These are phyloP conservation scores for Limtongia smithiae DNA, from an alignment of 805 yeast genomes.

Conservation along the genomic window DNA sequence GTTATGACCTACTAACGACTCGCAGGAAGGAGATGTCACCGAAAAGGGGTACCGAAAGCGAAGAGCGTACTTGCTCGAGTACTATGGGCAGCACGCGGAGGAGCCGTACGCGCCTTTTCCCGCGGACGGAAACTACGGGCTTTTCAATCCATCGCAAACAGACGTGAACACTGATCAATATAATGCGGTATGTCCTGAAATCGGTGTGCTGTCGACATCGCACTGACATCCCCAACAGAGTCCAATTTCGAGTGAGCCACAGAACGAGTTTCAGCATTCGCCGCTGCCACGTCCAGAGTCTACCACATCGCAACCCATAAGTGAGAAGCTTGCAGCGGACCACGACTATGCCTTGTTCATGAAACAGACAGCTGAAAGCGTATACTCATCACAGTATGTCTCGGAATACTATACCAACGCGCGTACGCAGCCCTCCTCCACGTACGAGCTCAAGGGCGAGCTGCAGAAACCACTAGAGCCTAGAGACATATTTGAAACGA, in stretches of 20 bases:
- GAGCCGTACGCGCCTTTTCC: too few species aligned
- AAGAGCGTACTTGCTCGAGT: constrained; percentile 37
- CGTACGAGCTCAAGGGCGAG: constrained; percentile 3
- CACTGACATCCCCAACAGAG: background rate
- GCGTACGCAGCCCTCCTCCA: constrained; percentile 7
- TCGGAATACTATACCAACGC: constrained; percentile 1
- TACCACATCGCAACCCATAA: too few species aligned
- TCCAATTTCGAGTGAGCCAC: too few species aligned
- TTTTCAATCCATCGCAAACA: too few species aligned
- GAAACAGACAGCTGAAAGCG: background rate
- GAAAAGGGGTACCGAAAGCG: constrained; percentile 68
- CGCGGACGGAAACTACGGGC: too few species aligned
- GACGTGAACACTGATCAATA: too few species aligned
- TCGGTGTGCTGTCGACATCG: background rate
- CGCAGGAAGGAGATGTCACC: constrained; percentile 63
- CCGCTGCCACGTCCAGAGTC: too few species aligned
- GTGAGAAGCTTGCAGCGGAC: background rate
- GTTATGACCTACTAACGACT: too few species aligned
- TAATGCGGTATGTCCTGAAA: background rate
- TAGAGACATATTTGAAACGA: constrained; percentile 43
- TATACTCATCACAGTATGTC: constrained; percentile 1
- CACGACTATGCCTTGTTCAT: background rate
- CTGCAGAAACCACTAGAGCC: constrained; percentile 65
- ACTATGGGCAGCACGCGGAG: constrained; percentile 7
- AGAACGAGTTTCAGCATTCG: too few species aligned